Evolutionary conservation across 371 early-diverging fungal species (phyloP), one percentile per base, ranked within the genome.

Genomic region (Syncephalastrum racemosum): DNA sequence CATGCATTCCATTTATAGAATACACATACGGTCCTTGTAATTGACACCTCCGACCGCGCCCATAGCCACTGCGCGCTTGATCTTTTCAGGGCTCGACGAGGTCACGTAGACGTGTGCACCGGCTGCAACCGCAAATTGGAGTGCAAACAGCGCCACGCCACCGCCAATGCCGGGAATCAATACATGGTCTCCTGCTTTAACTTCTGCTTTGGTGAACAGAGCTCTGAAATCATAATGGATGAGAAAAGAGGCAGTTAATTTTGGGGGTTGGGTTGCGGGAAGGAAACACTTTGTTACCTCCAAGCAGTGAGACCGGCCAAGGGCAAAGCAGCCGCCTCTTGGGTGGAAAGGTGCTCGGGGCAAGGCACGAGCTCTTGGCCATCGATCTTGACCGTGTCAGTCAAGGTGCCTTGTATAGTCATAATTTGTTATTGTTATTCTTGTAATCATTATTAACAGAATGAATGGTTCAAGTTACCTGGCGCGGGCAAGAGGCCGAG

Each of bases 131-230:
- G 83, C 80, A 60, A 90, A 86, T 52, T 84, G 82, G 36, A 90
- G 63, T 4, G 87, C 88, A 63, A 79, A 73, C 24, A 89, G 59
- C 0, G 90, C 90, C 36, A 90, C 90, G 51, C 90, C 90, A 44
- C 90, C 90, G 18, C 84, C 87, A 63, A 90, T 88, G 36, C 90
- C 90, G 20, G 89, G 82, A 46, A 90, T 75, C n/a, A 90, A 64
- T 3, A 90, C 84, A 61, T 80, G 77, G 18, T 84, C 79, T 8
- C 79, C 87, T 15, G 67, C 61, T 49, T 63, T 59, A 19, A 87
- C 80, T 20, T 78, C 59, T 2, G 79, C 87, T 46, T 85, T 85
- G 16, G 84, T 82, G 44, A 85, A 83, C 4, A 76, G 51, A 14
- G 83, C 86, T 46, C 85, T 73, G 24, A 49, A 46, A 16, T 14